Conservation (phyloP, 1,284 basidiomycete genomes). For the Moesziomyces antarcticus region DNA sequence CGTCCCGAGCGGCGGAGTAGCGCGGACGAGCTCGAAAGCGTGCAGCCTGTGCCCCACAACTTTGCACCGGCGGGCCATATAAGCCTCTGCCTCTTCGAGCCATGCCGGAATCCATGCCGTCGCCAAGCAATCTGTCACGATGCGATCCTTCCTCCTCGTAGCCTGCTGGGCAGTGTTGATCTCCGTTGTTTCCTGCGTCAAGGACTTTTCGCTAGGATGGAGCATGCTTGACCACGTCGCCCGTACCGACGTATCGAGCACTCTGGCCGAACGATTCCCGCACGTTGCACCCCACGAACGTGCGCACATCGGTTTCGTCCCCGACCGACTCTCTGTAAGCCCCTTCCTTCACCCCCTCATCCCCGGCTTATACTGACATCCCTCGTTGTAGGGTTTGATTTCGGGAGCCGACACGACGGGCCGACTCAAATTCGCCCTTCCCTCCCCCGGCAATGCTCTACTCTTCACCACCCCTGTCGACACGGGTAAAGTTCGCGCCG, state of each 20-base stretch:
- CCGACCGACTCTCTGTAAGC: constrained; percentile 2
- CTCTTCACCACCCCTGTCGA: neutral
- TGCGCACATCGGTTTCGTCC: constrained; percentile 1
- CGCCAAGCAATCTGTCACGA: too few species aligned
- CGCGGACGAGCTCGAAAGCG: too few species aligned
- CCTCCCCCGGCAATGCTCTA: neutral
- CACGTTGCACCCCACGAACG: neutral
- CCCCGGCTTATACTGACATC: neutral
- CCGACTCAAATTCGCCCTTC: neutral
- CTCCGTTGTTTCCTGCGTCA: too few species aligned
- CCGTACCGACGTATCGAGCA: neutral
- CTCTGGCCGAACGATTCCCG: neutral
- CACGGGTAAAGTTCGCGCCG: neutral
- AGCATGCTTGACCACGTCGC: too few species aligned
- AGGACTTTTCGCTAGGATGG: too few species aligned
- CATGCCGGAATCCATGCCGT: too few species aligned
- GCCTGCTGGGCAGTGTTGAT: too few species aligned
- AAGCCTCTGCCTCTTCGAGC: too few species aligned
- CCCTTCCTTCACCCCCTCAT: neutral
- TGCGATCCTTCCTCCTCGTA: too few species aligned
- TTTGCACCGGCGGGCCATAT: too few species aligned
- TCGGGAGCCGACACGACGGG: constrained; percentile 1
- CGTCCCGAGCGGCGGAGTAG: too few species aligned
- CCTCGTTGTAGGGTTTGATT: neutral
- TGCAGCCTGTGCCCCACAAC: too few species aligned